Evolutionary conservation across 106 monocot genomes (phyloP).

Genomic region (Acorus calamus): DNA sequence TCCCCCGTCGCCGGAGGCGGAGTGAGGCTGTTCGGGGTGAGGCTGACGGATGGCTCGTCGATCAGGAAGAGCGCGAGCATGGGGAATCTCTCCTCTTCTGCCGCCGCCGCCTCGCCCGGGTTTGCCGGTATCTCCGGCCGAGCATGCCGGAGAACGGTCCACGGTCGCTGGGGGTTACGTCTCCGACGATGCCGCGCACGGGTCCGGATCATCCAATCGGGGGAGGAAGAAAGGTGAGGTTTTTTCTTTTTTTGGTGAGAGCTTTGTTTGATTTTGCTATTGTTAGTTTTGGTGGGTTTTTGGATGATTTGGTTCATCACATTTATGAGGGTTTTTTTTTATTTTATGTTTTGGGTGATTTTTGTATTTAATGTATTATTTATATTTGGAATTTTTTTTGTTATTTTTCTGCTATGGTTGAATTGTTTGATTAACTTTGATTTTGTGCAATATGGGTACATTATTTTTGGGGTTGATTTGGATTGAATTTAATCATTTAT

Average conservation of each 20-base stretch:
- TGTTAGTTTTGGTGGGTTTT: too few relatives aligned
- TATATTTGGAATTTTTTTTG: too few relatives aligned
- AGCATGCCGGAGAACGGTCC: constrained; percentile 13
- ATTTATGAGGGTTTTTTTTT: too few relatives aligned
- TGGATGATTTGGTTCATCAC: too few relatives aligned
- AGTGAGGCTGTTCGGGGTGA: constrained; percentile 63
- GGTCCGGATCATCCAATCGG: constrained; percentile 53
- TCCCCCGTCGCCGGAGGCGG: background rate
- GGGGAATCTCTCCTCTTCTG: constrained; percentile 37
- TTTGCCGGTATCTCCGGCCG: constrained; percentile 13
- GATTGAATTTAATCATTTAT: too few relatives aligned
- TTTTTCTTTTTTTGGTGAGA: background rate
- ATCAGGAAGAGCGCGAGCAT: constrained; percentile 92
- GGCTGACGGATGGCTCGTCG: constrained; percentile 40
- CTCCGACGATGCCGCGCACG: constrained; percentile 58
- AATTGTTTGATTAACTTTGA: too few relatives aligned
- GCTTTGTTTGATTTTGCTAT: too few relatives aligned
- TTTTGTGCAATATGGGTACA: too few relatives aligned
- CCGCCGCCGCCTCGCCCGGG: constrained; percentile 5
- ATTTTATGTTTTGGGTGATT: too few relatives aligned
- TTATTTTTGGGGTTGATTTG: too few relatives aligned
- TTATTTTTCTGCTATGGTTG: too few relatives aligned
- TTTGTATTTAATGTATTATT: too few relatives aligned
- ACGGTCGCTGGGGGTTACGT: constrained; percentile 32
- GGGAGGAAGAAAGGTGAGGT: constrained; percentile 67